Conservation (phyloP, 2,329 filamentous ascomycete species). For the Corynespora cassiicola region DNA sequence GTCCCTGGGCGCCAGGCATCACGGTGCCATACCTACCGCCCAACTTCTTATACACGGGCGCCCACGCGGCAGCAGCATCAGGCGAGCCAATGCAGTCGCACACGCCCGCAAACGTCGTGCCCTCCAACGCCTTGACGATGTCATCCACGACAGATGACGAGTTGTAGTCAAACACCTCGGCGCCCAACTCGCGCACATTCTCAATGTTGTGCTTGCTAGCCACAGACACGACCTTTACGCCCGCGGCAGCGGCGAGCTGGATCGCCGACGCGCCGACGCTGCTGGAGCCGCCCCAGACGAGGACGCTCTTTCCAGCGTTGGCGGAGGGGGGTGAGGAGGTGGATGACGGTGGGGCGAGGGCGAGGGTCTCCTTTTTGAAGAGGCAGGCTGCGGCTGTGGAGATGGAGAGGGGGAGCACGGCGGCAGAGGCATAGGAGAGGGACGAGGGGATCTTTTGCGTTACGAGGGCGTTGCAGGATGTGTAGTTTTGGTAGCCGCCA, state of each 20-base stretch:
- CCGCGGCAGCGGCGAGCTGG: constrained; percentile 50
- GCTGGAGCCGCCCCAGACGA: constrained; percentile 61
- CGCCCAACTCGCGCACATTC: constrained; percentile 35
- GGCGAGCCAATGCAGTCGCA: constrained; percentile 46
- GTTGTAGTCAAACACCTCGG: constrained; percentile 40
- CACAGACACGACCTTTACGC: constrained; percentile 50
- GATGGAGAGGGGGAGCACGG: constrained; percentile 53
- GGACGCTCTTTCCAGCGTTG: constrained; percentile 43
- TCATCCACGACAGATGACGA: constrained; percentile 40
- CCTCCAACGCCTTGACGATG: constrained; percentile 48
- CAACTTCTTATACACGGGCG: constrained; percentile 34
- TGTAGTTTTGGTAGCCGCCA: constrained; percentile 46
- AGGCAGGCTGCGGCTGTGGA: constrained; percentile 53
- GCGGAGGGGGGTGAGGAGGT: constrained; percentile 31
- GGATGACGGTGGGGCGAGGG: constrained; percentile 47
- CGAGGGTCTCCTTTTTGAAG: constrained; percentile 48
- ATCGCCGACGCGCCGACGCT: constrained; percentile 52
- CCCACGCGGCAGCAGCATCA: constrained; percentile 28
- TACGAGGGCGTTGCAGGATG: constrained; percentile 30
- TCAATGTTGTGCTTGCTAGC: constrained; percentile 42
- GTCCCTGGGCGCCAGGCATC: constrained; percentile 20
- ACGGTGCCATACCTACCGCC: constrained; percentile 37
- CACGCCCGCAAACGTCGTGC: constrained; percentile 50
- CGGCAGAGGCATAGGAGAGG: constrained; percentile 46
- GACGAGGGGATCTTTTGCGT: constrained; percentile 47